Base-by-base conservation (phyloP, 257 asterid species). In the Nemophila menziesii region DNA sequence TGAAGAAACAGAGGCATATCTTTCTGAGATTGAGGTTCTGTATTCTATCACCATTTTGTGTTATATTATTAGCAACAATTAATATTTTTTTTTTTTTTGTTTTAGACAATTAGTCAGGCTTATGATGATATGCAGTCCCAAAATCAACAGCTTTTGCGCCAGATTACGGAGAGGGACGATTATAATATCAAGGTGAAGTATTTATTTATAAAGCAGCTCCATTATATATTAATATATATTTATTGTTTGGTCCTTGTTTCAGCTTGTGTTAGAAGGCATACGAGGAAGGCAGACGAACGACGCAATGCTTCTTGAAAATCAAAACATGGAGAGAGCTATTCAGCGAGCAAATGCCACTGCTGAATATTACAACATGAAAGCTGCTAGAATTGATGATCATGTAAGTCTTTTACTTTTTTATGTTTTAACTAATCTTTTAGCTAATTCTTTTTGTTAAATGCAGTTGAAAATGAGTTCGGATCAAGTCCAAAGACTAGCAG, bases 71-170 rank as follows among this genome's bases (percentile, higher is more conserved):
- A 22, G n/a, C n/a, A n/a, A n/a, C n/a, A n/a, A n/a, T n/a, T n/a
- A n/a, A n/a, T n/a, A n/a, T 39, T 8, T 22, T 20, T 5, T 59
- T 13, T 57, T 60, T 46, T 42, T 65, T 50, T 59, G 62, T 45
- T 61, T 52, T 78, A 90, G 99, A 90, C 96, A 29, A 90, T 90
- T 59, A 96, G 93, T 53, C 92, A 79, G 66, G 99, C 94, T 46
- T 90, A 90, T 43, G 99, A 79, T 65, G 99, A 90, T 59, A 90
- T 90, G 93, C 99, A 90, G 61, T 66, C 82, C 61, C 99, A 90
- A 60, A 90, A 85, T 57, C 99, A 90, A 48, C 94, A 90, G 65
- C 92, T 85, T 45, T 74, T 90, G 80, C 93, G 79, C 66, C 94
- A 90, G 71, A 70, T 90, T 54, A 73, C 94, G 1, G 99, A 90